These are phyloP conservation scores for Populus hybrid DNA, from an alignment of 441 rosid species.

Conservation along the genomic window DNA sequence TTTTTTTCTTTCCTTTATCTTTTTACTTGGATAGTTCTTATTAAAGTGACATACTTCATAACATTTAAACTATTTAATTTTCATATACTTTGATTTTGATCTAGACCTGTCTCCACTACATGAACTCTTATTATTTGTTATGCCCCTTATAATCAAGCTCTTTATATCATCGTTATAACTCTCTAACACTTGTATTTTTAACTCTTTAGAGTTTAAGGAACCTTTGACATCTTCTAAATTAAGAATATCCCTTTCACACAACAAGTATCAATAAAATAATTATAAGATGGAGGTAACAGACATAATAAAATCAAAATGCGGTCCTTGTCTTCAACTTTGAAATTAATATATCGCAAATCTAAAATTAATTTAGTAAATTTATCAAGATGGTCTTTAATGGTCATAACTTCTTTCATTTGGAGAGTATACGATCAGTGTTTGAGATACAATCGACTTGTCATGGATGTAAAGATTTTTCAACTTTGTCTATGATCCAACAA, in stretches of 20 bases:
- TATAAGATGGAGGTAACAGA: not conserved
- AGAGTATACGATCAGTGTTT: not conserved
- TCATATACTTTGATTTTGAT: no score
- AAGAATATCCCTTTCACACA: not conserved
- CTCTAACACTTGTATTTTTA: not conserved
- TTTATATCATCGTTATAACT: not conserved
- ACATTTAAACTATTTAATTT: no score
- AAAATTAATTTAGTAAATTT: not conserved
- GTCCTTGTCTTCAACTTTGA: conserved; percentile 5
- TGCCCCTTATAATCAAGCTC: not conserved
- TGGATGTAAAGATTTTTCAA: not conserved
- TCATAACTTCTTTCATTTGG: not conserved
- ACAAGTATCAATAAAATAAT: not conserved
- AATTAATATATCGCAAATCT: not conserved
- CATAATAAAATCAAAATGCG: not conserved
- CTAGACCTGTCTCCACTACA: no score
- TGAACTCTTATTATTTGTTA: not conserved
- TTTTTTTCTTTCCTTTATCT: no score
- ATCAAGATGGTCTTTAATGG: not conserved
- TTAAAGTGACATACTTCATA: no score
- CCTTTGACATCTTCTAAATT: not conserved
- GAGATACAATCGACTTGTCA: not conserved
- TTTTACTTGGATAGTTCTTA: no score
- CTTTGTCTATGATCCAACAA: not conserved
- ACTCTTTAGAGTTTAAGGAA: not conserved